These are phyloP conservation scores for Penicillium sclerotigenum DNA, from an alignment of 2,329 filamentous ascomycete species.

Conservation along the genomic window DNA sequence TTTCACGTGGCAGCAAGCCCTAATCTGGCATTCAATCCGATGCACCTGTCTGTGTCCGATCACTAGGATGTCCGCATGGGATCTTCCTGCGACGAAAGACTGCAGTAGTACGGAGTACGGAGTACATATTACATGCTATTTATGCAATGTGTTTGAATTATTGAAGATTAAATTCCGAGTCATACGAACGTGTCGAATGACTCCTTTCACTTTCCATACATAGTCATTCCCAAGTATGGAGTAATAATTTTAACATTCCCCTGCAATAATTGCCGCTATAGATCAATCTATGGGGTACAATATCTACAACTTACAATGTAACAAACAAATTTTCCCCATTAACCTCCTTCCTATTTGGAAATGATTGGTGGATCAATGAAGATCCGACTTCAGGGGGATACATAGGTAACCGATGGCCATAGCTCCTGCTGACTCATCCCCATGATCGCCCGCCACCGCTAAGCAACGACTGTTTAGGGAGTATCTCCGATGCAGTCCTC, in stretches of 20 bases:
- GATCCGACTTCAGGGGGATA: slow-evolving; percentile 9
- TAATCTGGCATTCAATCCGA: slow-evolving; percentile 32
- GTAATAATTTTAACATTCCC: background rate
- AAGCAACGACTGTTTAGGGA: slow-evolving; percentile 17
- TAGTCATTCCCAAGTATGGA: background rate
- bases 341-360: slow-evolving; percentile 25
- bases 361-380: slow-evolving; percentile 14
- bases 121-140: background rate
- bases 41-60: slow-evolving; percentile 13
- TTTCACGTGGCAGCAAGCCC: slow-evolving; percentile 11
- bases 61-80: slow-evolving; percentile 3
- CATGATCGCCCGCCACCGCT: slow-evolving; percentile 10
- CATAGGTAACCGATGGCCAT: slow-evolving; percentile 27
- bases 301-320: background rate
- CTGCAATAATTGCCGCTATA: background rate
- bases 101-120: too few relatives aligned
- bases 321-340: slow-evolving; percentile 1
- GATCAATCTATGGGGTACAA: background rate
- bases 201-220: background rate
- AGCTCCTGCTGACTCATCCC: slow-evolving; percentile 20
- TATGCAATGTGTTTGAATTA: background rate
- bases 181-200: background rate
- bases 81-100: slow-evolving; percentile 5
- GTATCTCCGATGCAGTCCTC: slow-evolving; percentile 15
- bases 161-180: background rate